These are phyloP conservation scores for Heracleum sosnowskyi DNA, from an alignment of 129 eudicot genomes.

Conservation along the genomic window DNA sequence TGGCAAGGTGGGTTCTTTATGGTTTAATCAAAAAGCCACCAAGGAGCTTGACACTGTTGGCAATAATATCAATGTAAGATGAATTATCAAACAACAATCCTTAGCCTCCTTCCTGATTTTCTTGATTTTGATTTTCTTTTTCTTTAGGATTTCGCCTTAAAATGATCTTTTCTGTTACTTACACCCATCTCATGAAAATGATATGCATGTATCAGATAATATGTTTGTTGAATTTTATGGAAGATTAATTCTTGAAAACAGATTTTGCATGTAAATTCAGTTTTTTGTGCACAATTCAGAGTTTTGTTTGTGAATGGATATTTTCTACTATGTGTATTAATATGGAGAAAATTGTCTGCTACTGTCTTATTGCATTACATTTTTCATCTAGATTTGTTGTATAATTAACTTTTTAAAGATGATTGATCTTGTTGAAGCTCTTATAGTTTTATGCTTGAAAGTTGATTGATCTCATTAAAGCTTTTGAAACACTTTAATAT, in stretches of 20 bases:
- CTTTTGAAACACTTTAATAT: background rate
- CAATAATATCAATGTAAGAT: constrained; percentile 62
- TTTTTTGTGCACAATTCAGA: background rate
- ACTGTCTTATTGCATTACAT: background rate
- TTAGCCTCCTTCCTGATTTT: background rate
- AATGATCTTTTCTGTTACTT: background rate
- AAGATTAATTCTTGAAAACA: background rate
- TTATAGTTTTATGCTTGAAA: background rate
- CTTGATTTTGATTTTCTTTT: background rate
- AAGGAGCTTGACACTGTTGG: constrained; percentile 79
- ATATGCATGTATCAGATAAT: background rate
- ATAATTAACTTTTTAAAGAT: background rate
- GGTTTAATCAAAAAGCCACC: constrained; percentile 75
- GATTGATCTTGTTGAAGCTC: background rate
- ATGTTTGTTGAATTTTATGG: background rate
- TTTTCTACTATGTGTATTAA: background rate
- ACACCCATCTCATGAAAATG: background rate
- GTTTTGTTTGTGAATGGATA: background rate
- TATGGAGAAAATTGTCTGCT: background rate
- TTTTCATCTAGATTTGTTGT: background rate
- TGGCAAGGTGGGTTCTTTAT: constrained; percentile 76
- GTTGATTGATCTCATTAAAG: background rate
- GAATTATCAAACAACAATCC: background rate
- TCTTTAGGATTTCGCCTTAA: background rate
- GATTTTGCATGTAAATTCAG: background rate